These are phyloP conservation scores for Collybia sp. DNA, from an alignment of 768 basidiomycete genomes.

Conservation along the genomic window DNA sequence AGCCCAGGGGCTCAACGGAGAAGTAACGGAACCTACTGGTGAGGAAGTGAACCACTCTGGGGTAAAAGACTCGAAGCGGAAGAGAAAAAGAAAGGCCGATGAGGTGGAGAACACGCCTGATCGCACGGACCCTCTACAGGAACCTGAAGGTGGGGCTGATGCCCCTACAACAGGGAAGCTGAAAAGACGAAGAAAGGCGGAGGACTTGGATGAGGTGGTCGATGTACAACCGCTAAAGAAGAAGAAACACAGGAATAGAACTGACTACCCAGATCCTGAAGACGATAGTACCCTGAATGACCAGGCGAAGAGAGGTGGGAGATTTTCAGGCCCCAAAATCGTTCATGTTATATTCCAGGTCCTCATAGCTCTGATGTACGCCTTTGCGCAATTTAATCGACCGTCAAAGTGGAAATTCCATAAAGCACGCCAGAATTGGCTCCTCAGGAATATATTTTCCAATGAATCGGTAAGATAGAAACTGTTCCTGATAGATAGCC, in stretches of 20 bases:
- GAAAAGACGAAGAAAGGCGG: constrained; percentile 15
- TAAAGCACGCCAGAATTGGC: constrained; percentile 73
- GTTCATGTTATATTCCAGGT: not conserved
- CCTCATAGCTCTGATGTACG: constrained; percentile 41
- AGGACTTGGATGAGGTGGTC: constrained; percentile 3
- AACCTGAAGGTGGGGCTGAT: constrained; percentile 1
- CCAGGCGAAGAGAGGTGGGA: constrained; percentile 38
- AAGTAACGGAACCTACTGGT: not conserved
- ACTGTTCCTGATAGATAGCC: not conserved
- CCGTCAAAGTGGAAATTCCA: constrained; percentile 65
- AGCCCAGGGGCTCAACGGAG: not conserved
- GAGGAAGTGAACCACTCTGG: not conserved
- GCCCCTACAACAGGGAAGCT: constrained; percentile 8
- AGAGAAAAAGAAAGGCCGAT: constrained; percentile 16
- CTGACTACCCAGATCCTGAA: constrained; percentile 38
- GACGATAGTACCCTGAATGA: constrained; percentile 29
- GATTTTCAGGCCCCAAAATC: not conserved
- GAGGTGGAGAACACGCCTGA: constrained; percentile 6
- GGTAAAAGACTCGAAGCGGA: constrained; percentile 9
- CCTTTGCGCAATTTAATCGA: constrained; percentile 45
- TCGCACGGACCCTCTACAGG: constrained; percentile 2
- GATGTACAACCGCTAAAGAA: constrained; percentile 4
- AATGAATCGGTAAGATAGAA: constrained; percentile 32
- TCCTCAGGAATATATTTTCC: constrained; percentile 63
- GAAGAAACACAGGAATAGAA: constrained; percentile 38